Percentiles rank a stretch among this genome's conserved stretches.
phyloP scores from a whole-genome alignment of 2,329 filamentous ascomycete genomes.

The Phoma sp. region DNA sequence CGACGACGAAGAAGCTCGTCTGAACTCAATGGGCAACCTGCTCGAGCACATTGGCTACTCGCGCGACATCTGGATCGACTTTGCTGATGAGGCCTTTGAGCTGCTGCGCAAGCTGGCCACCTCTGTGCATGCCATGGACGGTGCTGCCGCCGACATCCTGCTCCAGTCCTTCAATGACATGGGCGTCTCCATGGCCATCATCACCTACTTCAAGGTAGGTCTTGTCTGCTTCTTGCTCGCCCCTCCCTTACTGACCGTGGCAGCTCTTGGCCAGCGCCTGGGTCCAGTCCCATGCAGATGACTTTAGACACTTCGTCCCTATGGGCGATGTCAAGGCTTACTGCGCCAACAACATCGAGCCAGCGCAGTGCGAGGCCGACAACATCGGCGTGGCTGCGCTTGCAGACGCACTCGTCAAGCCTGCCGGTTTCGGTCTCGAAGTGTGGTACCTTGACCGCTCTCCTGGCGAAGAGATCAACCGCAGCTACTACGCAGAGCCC shows the following conservation, averaged over 20 bases:
- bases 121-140: slow-evolving; percentile 63
- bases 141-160: slow-evolving; percentile 59
- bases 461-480: slow-evolving; percentile 75
- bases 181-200: slow-evolving; percentile 72
- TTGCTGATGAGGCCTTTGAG: slow-evolving; percentile 75
- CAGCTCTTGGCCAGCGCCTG: slow-evolving; percentile 83
- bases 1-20: slow-evolving; percentile 72
- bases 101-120: slow-evolving; percentile 70
- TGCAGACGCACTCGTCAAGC: slow-evolving; percentile 78
- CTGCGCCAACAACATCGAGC: slow-evolving; percentile 73
- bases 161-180: slow-evolving; percentile 76
- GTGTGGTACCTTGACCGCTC: slow-evolving; percentile 92
- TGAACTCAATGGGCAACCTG: slow-evolving; percentile 73
- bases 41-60: slow-evolving; percentile 73
- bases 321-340: slow-evolving; percentile 68
- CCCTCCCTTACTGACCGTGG: slow-evolving; percentile 14
- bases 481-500: slow-evolving; percentile 66
- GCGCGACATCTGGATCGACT: slow-evolving; percentile 78
- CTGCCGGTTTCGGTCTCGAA: slow-evolving; percentile 79
- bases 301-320: slow-evolving; percentile 74
- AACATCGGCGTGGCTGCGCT: slow-evolving; percentile 83
- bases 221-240: not conserved
- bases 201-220: slow-evolving; percentile 77
- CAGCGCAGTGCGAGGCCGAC: slow-evolving; percentile 83
- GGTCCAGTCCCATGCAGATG: slow-evolving; percentile 74